Percentiles rank a stretch among this genome's conserved stretches.
These are phyloP conservation scores for Aspergillus nanangensis DNA, from an alignment of 495 filamentous ascomycete species.

Conservation along the genomic window DNA sequence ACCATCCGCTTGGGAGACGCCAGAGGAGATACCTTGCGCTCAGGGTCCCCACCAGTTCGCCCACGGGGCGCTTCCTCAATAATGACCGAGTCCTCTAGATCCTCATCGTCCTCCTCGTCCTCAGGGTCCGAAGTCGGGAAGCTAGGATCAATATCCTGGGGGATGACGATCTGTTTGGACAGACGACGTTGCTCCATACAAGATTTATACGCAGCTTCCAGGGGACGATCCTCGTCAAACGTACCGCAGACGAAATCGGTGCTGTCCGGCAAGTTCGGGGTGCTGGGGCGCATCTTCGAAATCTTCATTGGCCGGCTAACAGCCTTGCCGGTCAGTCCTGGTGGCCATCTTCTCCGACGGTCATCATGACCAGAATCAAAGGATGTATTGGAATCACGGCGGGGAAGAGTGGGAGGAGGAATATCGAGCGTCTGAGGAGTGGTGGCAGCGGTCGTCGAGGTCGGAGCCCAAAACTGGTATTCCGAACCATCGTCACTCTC, in stretches of 20 bases:
- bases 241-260: constrained; percentile 98
- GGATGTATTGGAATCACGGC: constrained; percentile 58
- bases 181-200: constrained; percentile 75
- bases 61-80: constrained; percentile 35
- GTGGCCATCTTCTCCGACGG: constrained; percentile 26
- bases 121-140: constrained; percentile 93
- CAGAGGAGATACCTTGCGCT: constrained; percentile 27
- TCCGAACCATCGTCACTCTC: constrained; percentile 66
- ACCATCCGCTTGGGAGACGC: constrained; percentile 42
- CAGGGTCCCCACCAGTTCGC: constrained; percentile 18
- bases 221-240: constrained; percentile 88
- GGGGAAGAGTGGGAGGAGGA: constrained; percentile 38
- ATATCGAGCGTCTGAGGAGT: constrained; percentile 46
- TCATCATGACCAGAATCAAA: constrained; percentile 56
- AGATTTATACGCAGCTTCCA: constrained; percentile 88
- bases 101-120: constrained; percentile 60
- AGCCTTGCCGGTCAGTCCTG: constrained; percentile 22
- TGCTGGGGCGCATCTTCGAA: constrained; percentile 62
- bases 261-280: constrained; percentile 87
- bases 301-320: constrained; percentile 31
- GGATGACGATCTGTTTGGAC: constrained; percentile 70
- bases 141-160: constrained; percentile 96
- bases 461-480: constrained; percentile 73
- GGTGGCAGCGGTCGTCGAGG: constrained; percentile 52
- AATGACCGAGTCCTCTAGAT: constrained; percentile 28